Evolutionary conservation across 495 filamentous ascomycete species (phyloP).

Genomic region (Acidiella bohemica): DNA sequence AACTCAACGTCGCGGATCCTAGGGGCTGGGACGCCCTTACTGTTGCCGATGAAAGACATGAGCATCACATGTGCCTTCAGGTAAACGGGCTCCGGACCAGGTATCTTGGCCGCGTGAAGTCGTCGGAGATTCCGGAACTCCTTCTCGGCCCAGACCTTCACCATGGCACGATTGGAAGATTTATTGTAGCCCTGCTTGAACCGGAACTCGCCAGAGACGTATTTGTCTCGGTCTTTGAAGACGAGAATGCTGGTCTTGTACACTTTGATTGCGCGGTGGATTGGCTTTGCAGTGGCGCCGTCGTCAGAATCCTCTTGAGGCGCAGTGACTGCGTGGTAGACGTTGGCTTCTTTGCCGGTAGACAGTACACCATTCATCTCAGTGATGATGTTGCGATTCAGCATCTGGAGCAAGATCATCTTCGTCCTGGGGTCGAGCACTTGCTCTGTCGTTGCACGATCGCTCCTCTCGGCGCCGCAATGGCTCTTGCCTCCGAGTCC

Average conservation of each 20-base stretch:
- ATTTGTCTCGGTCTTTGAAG: conserved; percentile 93
- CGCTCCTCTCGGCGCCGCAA: conserved; percentile 62
- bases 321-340: conserved; percentile 63
- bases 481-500: conserved; percentile 40
- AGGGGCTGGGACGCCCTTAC: conserved; percentile 72
- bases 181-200: conserved; percentile 78
- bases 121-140: conserved; percentile 88
- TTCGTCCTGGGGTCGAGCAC: conserved; percentile 86
- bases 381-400: conserved; percentile 68
- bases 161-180: conserved; percentile 84
- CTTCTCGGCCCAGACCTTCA: conserved; percentile 96
- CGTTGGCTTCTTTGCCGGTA: conserved; percentile 95
- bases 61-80: conserved; percentile 82
- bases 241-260: conserved; percentile 95
- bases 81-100: conserved; percentile 76
- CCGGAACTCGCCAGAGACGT: conserved; percentile 83
- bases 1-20: conserved; percentile 61
- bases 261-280: conserved; percentile 82
- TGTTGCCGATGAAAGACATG: conserved; percentile 85
- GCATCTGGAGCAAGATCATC: conserved; percentile 90
- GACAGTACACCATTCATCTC: conserved; percentile 85
- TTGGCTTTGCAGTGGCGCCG: conserved; percentile 28
- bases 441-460: conserved; percentile 85
- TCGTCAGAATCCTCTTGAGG: conserved; percentile 16
- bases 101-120: conserved; percentile 68